These are phyloP conservation scores for Volvox reticuliferus DNA, from an alignment of 139 green algal genomes.

Conservation along the genomic window DNA sequence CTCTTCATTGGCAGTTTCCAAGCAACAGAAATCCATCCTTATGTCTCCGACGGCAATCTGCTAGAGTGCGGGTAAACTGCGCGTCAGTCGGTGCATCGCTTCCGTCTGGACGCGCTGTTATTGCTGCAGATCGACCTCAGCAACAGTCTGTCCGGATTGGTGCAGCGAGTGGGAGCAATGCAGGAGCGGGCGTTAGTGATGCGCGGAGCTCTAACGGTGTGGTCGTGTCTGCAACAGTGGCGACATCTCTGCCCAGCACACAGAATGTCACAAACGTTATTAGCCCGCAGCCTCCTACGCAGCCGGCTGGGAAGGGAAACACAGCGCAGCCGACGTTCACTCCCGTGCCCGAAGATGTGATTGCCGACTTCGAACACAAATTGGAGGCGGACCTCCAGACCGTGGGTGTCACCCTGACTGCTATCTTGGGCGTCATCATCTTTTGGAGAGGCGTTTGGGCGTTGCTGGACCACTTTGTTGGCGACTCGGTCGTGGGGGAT, in stretches of 20 bases:
- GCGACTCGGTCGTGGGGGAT: slow-evolving; percentile 60
- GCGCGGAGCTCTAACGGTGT: not conserved
- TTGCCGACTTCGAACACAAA: slow-evolving; percentile 63
- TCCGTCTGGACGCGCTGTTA: not conserved
- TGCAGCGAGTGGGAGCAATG: not conserved
- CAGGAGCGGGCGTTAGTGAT: not conserved
- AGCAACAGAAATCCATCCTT: not conserved
- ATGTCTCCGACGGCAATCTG: not conserved
- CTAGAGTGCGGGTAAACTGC: not conserved
- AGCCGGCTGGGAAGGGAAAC: not conserved
- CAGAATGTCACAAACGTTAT: not conserved
- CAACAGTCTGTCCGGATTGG: not conserved
- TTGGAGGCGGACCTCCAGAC: slow-evolving; percentile 54
- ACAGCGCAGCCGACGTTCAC: not conserved
- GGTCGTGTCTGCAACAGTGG: not conserved
- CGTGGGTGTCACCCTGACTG: slow-evolving; percentile 54
- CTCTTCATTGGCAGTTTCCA: not conserved
- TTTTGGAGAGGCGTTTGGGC: slow-evolving; percentile 79
- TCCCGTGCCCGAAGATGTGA: slow-evolving; percentile 49
- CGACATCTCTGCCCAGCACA: not conserved
- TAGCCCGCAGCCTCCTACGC: too few species aligned
- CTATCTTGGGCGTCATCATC: slow-evolving; percentile 73
- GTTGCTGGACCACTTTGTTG: slow-evolving; percentile 59
- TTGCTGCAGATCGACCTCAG: slow-evolving; percentile 13
- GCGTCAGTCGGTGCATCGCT: not conserved